These are phyloP conservation scores for Nigrospora osmanthi DNA, from an alignment of 2,329 filamentous ascomycete species.

Conservation along the genomic window DNA sequence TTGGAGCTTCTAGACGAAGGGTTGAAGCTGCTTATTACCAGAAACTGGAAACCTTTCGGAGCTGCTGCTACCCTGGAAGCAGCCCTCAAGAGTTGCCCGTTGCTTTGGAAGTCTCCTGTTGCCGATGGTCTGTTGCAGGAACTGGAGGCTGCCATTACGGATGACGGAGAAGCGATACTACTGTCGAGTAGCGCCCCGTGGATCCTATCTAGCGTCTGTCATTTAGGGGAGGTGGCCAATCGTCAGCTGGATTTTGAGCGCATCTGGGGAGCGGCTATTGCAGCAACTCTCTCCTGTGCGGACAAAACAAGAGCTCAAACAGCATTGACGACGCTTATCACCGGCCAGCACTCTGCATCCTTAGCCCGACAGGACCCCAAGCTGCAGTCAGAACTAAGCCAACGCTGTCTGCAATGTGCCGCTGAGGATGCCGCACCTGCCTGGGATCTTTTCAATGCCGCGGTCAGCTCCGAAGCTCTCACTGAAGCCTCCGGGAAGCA, in stretches of 20 bases:
- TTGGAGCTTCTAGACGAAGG: constrained; percentile 25
- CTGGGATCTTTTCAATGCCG: constrained; percentile 41
- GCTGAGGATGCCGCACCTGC: constrained; percentile 18
- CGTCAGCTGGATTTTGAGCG: constrained; percentile 26
- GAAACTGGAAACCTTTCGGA: constrained; percentile 51
- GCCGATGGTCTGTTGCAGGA: constrained; percentile 30
- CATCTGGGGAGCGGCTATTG: constrained; percentile 37
- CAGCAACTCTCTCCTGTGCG: constrained; percentile 27
- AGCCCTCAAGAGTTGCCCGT: constrained; percentile 29
- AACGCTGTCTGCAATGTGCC: constrained; percentile 29
- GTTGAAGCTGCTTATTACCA: constrained; percentile 34
- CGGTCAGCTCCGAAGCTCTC: constrained; percentile 33
- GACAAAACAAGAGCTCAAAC: constrained; percentile 20
- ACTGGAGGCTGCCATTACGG: constrained; percentile 41
- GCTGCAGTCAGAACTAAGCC: constrained; percentile 40
- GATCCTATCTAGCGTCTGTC: constrained; percentile 57
- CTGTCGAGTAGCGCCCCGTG: constrained; percentile 61
- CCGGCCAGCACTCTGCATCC: constrained; percentile 28
- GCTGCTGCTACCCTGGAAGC: constrained; percentile 38
- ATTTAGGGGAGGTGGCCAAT: constrained; percentile 36
- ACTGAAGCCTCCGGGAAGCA: constrained; percentile 22
- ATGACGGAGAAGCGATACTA: constrained; percentile 51
- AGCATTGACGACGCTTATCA: constrained; percentile 38
- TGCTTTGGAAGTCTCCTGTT: constrained; percentile 28
- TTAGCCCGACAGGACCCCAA: constrained; percentile 28